Percentiles rank a stretch among this genome's conserved stretches.
Conservation (phyloP, 2,329 filamentous ascomycete genomes). For the Periconia macrospinosa region DNA sequence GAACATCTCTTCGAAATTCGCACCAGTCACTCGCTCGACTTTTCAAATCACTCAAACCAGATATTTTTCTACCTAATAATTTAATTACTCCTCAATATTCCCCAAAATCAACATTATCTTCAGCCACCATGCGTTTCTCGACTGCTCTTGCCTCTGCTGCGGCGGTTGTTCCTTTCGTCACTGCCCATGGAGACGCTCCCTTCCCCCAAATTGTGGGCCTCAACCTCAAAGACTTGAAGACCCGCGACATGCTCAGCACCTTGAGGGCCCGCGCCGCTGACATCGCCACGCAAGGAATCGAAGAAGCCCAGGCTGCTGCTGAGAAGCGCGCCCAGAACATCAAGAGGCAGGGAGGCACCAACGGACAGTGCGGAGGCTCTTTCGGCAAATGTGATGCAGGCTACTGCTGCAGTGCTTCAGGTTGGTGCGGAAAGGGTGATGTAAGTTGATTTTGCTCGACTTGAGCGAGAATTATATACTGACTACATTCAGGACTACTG, state of each 20-base stretch:
- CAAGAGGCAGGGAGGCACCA: constrained; percentile 30
- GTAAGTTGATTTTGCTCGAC: background rate
- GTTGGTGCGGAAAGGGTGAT: constrained; percentile 21
- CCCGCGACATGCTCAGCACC: constrained; percentile 33
- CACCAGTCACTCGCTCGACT: constrained; percentile 38
- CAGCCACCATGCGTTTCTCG: constrained; percentile 37
- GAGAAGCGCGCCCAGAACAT: constrained; percentile 17
- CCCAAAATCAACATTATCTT: background rate
- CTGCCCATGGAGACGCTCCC: constrained; percentile 30
- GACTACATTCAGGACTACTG: constrained; percentile 57
- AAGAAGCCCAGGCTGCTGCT: constrained; percentile 15
- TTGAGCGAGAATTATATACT: constrained; percentile 6
- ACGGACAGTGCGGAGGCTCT: constrained; percentile 35
- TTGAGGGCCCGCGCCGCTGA: constrained; percentile 28
- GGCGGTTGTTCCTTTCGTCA: constrained; percentile 31
- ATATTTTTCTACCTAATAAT: constrained; percentile 26
- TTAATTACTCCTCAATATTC: constrained; percentile 8
- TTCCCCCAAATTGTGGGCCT: constrained; percentile 39
- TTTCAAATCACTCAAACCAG: constrained; percentile 9
- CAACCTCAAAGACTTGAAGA: constrained; percentile 39
- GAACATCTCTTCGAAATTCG: constrained; percentile 18
- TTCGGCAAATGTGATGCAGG: constrained; percentile 35
- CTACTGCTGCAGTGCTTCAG: constrained; percentile 37
- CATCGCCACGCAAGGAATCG: constrained; percentile 16
- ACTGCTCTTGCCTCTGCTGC: constrained; percentile 32